A percentile compares a stretch with the other conserved stretches of the same genome.
Conservation (phyloP, 2,329 filamentous ascomycete genomes). For the Stagonosporopsis rhizophila region DNA sequence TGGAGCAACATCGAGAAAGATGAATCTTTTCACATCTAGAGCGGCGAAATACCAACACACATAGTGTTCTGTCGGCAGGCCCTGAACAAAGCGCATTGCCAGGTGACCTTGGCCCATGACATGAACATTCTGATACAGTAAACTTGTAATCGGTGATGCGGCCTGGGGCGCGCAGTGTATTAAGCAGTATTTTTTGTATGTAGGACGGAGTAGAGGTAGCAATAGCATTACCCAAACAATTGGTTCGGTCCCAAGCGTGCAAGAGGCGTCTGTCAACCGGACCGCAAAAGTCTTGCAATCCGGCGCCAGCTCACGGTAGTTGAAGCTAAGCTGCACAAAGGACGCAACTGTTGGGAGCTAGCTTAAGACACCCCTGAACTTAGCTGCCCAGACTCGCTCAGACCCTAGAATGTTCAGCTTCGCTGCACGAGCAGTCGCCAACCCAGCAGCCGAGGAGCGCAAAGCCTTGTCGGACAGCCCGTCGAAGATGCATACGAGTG, state of each 20-base stretch:
- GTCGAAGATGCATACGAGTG: neutral
- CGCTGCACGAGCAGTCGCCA: slow-evolving; percentile 11
- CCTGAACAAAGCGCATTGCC: slow-evolving; percentile 17
- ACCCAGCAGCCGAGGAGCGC: slow-evolving; percentile 3
- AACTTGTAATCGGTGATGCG: slow-evolving; percentile 16
- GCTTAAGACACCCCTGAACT: slow-evolving; percentile 10
- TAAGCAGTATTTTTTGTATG: slow-evolving; percentile 13
- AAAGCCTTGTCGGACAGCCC: slow-evolving; percentile 2
- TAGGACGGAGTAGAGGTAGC: slow-evolving; percentile 14
- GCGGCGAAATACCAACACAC: slow-evolving; percentile 15
- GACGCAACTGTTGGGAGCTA: slow-evolving; percentile 13
- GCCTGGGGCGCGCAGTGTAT: slow-evolving; percentile 15
- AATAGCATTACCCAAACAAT: slow-evolving; percentile 3
- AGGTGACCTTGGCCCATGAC: slow-evolving; percentile 19
- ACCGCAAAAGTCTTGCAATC: neutral
- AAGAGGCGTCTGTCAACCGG: slow-evolving; percentile 1
- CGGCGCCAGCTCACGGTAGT: neutral
- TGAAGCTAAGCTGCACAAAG: slow-evolving; percentile 9
- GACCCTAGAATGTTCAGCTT: slow-evolving; percentile 1
- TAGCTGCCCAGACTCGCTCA: slow-evolving; percentile 8
- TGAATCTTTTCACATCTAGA: slow-evolving; percentile 16
- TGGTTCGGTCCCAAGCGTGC: neutral
- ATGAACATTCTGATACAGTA: slow-evolving; percentile 21
- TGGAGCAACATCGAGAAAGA: slow-evolving; percentile 7
- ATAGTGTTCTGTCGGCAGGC: slow-evolving; percentile 20